A percentile compares a stretch with the other conserved stretches of the same genome.
These are phyloP conservation scores for Paramyrothecium roridum DNA, from an alignment of 2,329 filamentous ascomycete genomes.

Conservation along the genomic window DNA sequence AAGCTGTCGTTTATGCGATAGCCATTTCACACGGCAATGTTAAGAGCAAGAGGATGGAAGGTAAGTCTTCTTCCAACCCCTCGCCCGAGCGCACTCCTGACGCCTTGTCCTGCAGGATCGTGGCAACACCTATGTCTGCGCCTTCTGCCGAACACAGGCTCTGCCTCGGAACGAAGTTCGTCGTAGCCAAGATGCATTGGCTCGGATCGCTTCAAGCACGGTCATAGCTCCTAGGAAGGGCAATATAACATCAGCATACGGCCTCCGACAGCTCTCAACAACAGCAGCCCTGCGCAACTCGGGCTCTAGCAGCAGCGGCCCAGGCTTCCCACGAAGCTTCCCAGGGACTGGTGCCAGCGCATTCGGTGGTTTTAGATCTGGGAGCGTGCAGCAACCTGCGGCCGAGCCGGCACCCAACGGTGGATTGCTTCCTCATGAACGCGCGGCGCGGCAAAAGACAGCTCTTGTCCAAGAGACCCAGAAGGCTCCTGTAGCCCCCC, in stretches of 20 bases:
- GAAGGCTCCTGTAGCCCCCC: neutral
- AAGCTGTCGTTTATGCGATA: neutral
- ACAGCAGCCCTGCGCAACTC: slow-evolving; percentile 16
- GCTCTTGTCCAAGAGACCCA: slow-evolving; percentile 6
- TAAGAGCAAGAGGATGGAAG: slow-evolving; percentile 38
- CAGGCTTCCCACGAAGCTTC: slow-evolving; percentile 19
- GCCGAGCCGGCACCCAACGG: slow-evolving; percentile 1
- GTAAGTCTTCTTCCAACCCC: slow-evolving; percentile 19
- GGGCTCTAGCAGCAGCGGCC: slow-evolving; percentile 13
- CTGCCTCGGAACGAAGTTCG: slow-evolving; percentile 9
- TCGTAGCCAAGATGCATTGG: neutral
- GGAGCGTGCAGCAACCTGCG: slow-evolving; percentile 6
- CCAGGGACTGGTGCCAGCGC: slow-evolving; percentile 14
- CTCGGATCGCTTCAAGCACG: slow-evolving; percentile 1
- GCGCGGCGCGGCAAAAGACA: slow-evolving; percentile 27
- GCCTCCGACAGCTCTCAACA: slow-evolving; percentile 21
- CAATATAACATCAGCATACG: slow-evolving; percentile 1
- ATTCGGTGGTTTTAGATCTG: slow-evolving; percentile 9
- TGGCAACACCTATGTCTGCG: slow-evolving; percentile 36
- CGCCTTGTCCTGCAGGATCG: slow-evolving; percentile 24
- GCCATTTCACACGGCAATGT: slow-evolving; percentile 30
- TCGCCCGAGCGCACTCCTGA: slow-evolving; percentile 1
- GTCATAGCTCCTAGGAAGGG: slow-evolving; percentile 2
- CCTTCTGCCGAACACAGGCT: slow-evolving; percentile 31
- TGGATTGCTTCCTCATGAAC: slow-evolving; percentile 34